phyloP scores from a whole-genome alignment of 768 basidiomycete species.

The Boletus edulis region DNA sequence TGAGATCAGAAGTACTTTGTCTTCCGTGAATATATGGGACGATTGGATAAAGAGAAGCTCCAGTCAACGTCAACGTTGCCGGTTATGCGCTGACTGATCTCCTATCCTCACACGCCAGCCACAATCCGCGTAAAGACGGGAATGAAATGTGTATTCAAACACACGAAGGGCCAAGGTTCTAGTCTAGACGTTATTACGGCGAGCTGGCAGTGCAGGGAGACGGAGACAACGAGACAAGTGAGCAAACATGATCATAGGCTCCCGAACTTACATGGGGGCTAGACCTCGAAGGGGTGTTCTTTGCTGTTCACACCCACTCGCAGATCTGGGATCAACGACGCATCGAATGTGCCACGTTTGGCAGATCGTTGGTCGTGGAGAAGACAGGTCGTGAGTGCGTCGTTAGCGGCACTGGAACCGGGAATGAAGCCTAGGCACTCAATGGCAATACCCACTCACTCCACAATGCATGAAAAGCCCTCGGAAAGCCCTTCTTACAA shows the following conservation, averaged over 20 bases:
- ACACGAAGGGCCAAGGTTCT: background rate
- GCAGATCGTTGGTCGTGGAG: slow-evolving; percentile 8
- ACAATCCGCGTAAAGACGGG: slow-evolving; percentile 1
- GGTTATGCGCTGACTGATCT: background rate
- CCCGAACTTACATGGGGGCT: background rate
- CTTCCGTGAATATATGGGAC: background rate
- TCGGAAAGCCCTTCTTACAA: background rate
- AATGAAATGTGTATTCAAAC: slow-evolving; percentile 5
- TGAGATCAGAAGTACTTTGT: background rate
- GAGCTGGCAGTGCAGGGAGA: background rate
- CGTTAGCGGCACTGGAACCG: background rate
- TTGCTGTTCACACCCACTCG: background rate
- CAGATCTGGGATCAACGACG: slow-evolving; percentile 1
- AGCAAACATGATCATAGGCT: background rate
- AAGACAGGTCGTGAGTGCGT: background rate
- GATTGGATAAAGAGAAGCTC: background rate
- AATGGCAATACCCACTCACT: slow-evolving; percentile 15
- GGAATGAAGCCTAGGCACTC: background rate
- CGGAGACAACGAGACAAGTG: too few relatives aligned
- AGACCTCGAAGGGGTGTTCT: background rate
- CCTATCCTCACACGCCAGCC: background rate
- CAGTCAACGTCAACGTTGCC: background rate
- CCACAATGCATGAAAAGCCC: slow-evolving; percentile 11
- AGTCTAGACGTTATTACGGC: background rate
- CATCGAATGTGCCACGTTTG: slow-evolving; percentile 2